Conservation (phyloP, 2,329 filamentous ascomycete genomes). For the Dryadomyces quercus-mongolicae region DNA sequence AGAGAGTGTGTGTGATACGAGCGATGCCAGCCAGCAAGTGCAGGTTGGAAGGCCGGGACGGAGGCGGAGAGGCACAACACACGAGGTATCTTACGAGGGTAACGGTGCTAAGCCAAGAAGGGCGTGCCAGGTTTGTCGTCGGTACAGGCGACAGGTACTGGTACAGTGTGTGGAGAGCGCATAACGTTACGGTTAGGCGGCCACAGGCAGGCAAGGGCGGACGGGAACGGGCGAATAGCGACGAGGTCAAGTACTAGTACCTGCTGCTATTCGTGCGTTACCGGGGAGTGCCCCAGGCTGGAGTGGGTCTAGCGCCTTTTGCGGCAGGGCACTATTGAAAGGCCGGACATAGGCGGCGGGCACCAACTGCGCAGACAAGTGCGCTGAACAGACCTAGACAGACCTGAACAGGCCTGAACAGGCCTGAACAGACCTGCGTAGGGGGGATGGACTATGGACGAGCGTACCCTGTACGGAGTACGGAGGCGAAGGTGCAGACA, state of each 20-base stretch:
- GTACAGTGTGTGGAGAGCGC: not conserved
- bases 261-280: not conserved
- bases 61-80: conserved; percentile 6
- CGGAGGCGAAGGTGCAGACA: not conserved
- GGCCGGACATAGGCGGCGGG: not conserved
- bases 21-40: not conserved
- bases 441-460: no score
- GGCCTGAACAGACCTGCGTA: no score
- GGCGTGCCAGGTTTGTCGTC: conserved; percentile 7
- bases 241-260: not conserved
- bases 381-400: no score
- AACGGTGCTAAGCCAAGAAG: conserved; percentile 5
- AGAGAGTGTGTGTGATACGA: not conserved
- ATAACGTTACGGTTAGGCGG: not conserved
- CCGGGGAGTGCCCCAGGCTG: conserved; percentile 6
- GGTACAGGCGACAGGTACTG: conserved; percentile 5
- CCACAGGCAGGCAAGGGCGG: not conserved
- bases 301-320: conserved; percentile 10
- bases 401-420: no score
- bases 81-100: conserved; percentile 6
- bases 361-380: not conserved
- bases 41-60: conserved; percentile 1
- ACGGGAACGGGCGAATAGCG: not conserved
- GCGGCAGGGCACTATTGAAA: conserved; percentile 12
- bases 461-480: no score